Base-by-base conservation (phyloP, 768 basidiomycete species). In the Sarcomyxa edulis region DNA sequence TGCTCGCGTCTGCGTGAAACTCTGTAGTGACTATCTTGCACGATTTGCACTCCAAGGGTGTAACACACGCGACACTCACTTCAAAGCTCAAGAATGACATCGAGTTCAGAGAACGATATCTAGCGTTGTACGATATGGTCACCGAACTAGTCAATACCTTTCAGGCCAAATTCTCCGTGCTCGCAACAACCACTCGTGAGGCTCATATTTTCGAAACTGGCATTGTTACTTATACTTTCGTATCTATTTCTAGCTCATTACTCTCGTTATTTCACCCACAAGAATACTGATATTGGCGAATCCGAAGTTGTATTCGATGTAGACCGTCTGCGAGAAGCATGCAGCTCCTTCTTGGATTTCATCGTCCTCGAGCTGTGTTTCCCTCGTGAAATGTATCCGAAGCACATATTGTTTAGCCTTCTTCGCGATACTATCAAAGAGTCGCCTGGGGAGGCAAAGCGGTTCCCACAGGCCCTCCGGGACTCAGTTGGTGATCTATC, bases 1-100 rank as follows among this genome's bases (percentile, higher is more conserved):
- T 84, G 73, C 67, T 90, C 22, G 83, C 87, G n/a, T 78, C 85
- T 11, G 82, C 77, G 1, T 92, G 89, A 88, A 84, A 72, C 46
- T 61, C 89, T 33, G 77, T 85, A n/a, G 56, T 69, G 3, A 68
- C 80, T 41, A 65, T 65, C 21, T 61, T 91, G 38, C 67, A 67
- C 36, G 65, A 73, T 18, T 61, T 90, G 32, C 62, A 68, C 12
- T 59, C 69, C 11, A 60, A 65, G 9, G 81, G 80, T 21, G 46
- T 86, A 12, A 58, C 66, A 6, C 79, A 88, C 40, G 51, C 56
- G 19, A 68, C 63, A 22, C 61, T 78, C 40, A 76, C 76, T 40
- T 44, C 48, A 2, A 71, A 76, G 44, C 65, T 89, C n/a, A 66
- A 68, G 54, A 64, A 58, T 9, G 66, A 84, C 43, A 47, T 56